These are phyloP conservation scores for Starmera caribaea DNA, from an alignment of 805 yeast genomes.

Conservation along the genomic window DNA sequence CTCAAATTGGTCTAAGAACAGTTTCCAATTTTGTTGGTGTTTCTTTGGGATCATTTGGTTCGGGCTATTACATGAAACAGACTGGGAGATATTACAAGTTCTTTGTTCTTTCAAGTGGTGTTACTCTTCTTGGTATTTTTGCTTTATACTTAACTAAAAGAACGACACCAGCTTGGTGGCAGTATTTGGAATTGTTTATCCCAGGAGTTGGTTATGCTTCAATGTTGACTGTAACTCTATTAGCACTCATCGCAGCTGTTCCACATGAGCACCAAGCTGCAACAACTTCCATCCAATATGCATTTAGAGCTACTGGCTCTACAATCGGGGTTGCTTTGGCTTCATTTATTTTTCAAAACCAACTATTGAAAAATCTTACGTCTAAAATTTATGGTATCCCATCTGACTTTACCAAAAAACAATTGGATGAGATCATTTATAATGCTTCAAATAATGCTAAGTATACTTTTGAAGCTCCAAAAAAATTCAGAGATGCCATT, in stretches of 20 bases:
- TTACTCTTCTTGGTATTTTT: slow-evolving; percentile 38
- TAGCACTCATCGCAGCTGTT: slow-evolving; percentile 72
- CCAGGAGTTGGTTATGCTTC: slow-evolving; percentile 62
- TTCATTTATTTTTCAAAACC: slow-evolving; percentile 53
- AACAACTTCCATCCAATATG: slow-evolving; percentile 84
- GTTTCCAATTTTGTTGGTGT: slow-evolving; percentile 58
- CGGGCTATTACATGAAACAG: slow-evolving; percentile 57
- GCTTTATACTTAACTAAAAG: slow-evolving; percentile 20
- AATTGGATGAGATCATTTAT: slow-evolving; percentile 20
- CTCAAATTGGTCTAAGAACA: slow-evolving; percentile 46
- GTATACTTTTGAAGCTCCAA: slow-evolving; percentile 39
- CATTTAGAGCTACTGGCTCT: slow-evolving; percentile 81
- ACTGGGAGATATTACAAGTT: slow-evolving; percentile 57
- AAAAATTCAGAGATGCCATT: slow-evolving; percentile 28
- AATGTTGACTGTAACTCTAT: slow-evolving; percentile 58
- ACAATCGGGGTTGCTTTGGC: slow-evolving; percentile 70
- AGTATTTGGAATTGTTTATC: slow-evolving; percentile 35
- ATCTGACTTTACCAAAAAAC: slow-evolving; percentile 9
- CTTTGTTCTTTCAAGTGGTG: slow-evolving; percentile 30
- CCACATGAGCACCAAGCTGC: slow-evolving; percentile 66
- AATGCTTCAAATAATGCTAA: slow-evolving; percentile 43
- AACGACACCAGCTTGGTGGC: slow-evolving; percentile 23
- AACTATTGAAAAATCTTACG: slow-evolving; percentile 24
- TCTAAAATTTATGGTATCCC: slow-evolving; percentile 11
- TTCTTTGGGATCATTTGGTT: slow-evolving; percentile 53